Evolutionary conservation across 1,139 yeast species (phyloP).

Genomic region (Ashbya aceris): DNA sequence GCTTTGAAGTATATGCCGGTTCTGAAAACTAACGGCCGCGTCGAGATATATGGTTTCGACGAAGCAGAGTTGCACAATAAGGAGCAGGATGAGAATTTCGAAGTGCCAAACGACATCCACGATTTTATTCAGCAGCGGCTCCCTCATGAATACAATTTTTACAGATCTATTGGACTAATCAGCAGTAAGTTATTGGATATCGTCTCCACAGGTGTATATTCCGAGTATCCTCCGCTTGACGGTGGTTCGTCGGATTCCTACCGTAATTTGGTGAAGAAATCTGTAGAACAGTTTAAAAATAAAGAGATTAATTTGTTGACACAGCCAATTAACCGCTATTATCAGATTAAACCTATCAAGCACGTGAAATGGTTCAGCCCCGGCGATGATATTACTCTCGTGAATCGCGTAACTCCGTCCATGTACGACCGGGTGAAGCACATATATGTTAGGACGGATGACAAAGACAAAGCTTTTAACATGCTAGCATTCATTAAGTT

Average conservation of each 20-base stretch:
- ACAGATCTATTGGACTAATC: conserved; percentile 68
- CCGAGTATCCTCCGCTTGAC: conserved; percentile 65
- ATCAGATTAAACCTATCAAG: conserved; percentile 62
- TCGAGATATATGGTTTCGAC: conserved; percentile 42
- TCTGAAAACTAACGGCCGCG: conserved; percentile 57
- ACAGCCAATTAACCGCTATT: conserved; percentile 71
- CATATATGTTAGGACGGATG: conserved; percentile 31
- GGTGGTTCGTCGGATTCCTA: conserved; percentile 53
- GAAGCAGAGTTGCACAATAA: conserved; percentile 5
- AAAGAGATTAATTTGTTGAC: conserved; percentile 60
- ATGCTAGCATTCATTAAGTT: conserved; percentile 22
- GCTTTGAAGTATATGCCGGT: conserved; percentile 59
- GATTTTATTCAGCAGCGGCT: conserved; percentile 77
- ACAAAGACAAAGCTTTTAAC: conserved; percentile 18
- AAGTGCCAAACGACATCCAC: conserved; percentile 69
- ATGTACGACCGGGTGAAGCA: conserved; percentile 33
- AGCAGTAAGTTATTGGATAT: conserved; percentile 60
- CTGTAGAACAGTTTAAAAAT: conserved; percentile 43
- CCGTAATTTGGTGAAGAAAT: conserved; percentile 42
- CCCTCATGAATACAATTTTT: conserved; percentile 80
- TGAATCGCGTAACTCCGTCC: conserved; percentile 46
- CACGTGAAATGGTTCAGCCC: conserved; percentile 55
- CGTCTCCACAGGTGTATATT: conserved; percentile 52
- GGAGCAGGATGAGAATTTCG: conserved; percentile 11
- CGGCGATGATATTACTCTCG: conserved; percentile 36